A percentile compares a stretch with the other conserved stretches of the same genome.
phyloP scores from a whole-genome alignment of 106 monocot genomes.

The Hemerocallis citrina region DNA sequence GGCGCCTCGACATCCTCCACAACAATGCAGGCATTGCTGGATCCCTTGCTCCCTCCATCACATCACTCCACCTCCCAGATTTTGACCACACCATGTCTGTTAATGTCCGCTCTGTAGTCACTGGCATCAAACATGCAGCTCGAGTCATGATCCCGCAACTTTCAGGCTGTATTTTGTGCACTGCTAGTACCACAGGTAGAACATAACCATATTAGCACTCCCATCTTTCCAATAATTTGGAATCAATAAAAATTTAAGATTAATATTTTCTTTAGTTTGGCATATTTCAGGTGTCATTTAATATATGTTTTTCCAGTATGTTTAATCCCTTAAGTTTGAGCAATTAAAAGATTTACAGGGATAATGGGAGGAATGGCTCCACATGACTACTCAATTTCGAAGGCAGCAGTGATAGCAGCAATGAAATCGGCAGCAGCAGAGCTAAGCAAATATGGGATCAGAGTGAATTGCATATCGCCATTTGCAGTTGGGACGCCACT shows the following conservation, averaged over 20 bases:
- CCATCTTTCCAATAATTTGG: not conserved
- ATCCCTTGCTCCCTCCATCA: constrained; percentile 11
- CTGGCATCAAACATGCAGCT: constrained; percentile 46
- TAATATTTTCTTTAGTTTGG: not conserved
- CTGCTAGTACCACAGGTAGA: too few relatives aligned
- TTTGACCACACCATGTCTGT: constrained; percentile 43
- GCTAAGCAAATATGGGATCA: constrained; percentile 25
- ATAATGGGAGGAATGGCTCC: constrained; percentile 35
- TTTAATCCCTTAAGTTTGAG: too few relatives aligned
- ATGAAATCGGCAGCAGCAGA: constrained; percentile 31
- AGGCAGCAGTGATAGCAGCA: constrained; percentile 31
- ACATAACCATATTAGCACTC: constrained; percentile 2
- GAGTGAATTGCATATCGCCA: constrained; percentile 49
- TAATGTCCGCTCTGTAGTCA: constrained; percentile 32
- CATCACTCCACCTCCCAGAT: constrained; percentile 21
- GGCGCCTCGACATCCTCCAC: constrained; percentile 42
- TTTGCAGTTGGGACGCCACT: constrained; percentile 30
- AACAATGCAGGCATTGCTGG: constrained; percentile 53
- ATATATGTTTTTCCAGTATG: too few relatives aligned
- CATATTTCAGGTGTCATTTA: constrained; percentile 1
- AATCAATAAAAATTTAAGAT: too few relatives aligned
- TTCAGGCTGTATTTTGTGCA: constrained; percentile 45
- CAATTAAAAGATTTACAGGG: too few relatives aligned
- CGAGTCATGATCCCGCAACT: constrained; percentile 38
- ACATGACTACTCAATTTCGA: constrained; percentile 37